phyloP scores from a whole-genome alignment of 768 basidiomycete species.

The Pleurotus djamor region DNA sequence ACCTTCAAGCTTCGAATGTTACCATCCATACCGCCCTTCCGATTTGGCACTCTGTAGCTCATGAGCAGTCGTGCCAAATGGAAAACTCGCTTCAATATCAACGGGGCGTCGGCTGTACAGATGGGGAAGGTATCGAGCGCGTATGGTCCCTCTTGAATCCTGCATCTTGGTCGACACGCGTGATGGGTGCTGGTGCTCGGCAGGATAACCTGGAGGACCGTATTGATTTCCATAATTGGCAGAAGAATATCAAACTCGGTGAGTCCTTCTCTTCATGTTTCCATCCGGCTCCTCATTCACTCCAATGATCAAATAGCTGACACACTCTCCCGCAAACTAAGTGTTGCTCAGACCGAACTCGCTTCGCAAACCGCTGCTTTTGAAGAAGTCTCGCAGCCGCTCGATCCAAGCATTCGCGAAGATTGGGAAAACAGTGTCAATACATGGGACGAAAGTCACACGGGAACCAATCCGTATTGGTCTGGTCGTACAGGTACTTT shows the following conservation, averaged over 20 bases:
- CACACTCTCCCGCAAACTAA: background rate
- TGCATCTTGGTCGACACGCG: conserved; percentile 7
- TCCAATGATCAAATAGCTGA: background rate
- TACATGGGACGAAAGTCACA: conserved; percentile 3
- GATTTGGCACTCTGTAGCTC: conserved; percentile 4
- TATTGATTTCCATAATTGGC: conserved; percentile 11
- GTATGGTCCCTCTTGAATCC: conserved; percentile 6
- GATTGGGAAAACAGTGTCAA: conserved; percentile 7
- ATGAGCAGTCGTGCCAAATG: conserved; percentile 11
- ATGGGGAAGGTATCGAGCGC: conserved; percentile 25
- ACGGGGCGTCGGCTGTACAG: conserved; percentile 19
- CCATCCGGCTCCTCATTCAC: background rate
- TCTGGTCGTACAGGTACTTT: background rate
- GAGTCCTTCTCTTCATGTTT: background rate
- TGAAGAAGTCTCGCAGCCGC: background rate
- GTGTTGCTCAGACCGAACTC: background rate
- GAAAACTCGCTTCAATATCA: conserved; percentile 23
- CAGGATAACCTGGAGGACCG: conserved; percentile 16
- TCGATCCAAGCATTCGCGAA: background rate
- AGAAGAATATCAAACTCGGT: conserved; percentile 11
- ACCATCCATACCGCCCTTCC: background rate
- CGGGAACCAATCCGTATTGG: conserved; percentile 7
- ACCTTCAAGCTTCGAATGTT: background rate
- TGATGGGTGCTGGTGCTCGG: conserved; percentile 16
- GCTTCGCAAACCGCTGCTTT: background rate